A percentile compares a stretch with the other conserved stretches of the same genome.
phyloP scores from a whole-genome alignment of 2,329 filamentous ascomycete genomes.

The Fusarium guadeloupense region DNA sequence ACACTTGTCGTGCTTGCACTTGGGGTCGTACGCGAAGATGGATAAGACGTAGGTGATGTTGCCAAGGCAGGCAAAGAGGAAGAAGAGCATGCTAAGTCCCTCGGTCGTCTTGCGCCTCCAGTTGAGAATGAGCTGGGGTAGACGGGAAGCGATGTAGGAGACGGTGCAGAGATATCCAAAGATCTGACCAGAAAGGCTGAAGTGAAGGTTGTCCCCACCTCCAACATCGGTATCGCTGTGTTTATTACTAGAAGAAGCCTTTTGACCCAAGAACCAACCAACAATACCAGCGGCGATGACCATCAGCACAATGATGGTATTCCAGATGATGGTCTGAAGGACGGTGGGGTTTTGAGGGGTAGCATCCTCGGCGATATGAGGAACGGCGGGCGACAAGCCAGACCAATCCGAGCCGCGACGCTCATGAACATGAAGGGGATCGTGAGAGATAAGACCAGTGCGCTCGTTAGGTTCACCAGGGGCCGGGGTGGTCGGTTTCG shows the following conservation, averaged over 20 bases:
- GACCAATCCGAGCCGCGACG: conserved; percentile 66
- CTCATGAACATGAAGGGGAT: conserved; percentile 47
- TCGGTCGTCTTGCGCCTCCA: conserved; percentile 93
- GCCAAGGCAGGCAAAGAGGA: conserved; percentile 94
- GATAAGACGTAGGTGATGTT: conserved; percentile 93
- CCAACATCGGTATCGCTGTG: conserved; percentile 52
- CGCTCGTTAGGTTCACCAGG: conserved; percentile 59
- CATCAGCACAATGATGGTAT: conserved; percentile 77
- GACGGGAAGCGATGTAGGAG: conserved; percentile 86
- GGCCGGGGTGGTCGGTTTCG: conserved; percentile 51
- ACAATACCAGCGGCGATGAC: conserved; percentile 84
- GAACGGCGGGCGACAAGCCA: conserved; percentile 81
- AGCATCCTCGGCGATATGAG: conserved; percentile 67
- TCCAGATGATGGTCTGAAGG: conserved; percentile 73
- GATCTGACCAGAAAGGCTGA: conserved; percentile 83
- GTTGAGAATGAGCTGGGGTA: conserved; percentile 92
- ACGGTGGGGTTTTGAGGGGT: conserved; percentile 60
- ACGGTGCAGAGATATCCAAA: conserved; percentile 93
- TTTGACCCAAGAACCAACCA: conserved; percentile 79
- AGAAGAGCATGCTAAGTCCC: conserved; percentile 92
- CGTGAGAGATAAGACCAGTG: conserved; percentile 48
- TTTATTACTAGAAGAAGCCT: conserved; percentile 50
- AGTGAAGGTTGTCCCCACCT: conserved; percentile 63
- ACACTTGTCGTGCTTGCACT: conserved; percentile 68
- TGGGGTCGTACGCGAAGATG: conserved; percentile 88